phyloP scores from a whole-genome alignment of 2,329 filamentous ascomycete species.

The Nemania abortiva region DNA sequence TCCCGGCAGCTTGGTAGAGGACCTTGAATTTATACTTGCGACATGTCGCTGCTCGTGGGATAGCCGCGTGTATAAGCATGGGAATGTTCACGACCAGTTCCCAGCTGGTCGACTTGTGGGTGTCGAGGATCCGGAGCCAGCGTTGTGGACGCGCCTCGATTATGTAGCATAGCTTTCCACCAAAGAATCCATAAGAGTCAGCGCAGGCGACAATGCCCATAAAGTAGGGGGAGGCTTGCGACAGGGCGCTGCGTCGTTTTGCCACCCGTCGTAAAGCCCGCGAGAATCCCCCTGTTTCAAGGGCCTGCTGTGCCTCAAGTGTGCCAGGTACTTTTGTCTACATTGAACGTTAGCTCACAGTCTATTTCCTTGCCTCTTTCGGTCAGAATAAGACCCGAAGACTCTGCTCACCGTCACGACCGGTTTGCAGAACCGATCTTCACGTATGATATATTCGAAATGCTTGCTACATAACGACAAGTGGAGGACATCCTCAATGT shows the following conservation, averaged over 20 bases:
- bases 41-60: constrained; percentile 53
- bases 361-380: constrained; percentile 32
- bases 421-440: constrained; percentile 68
- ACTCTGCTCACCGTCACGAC: constrained; percentile 65
- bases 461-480: constrained; percentile 65
- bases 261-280: constrained; percentile 69
- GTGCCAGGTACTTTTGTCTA: constrained; percentile 52
- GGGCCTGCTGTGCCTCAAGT: constrained; percentile 52
- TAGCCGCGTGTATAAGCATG: constrained; percentile 53
- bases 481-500: constrained; percentile 69
- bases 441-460: constrained; percentile 63
- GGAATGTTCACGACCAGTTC: constrained; percentile 70
- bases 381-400: neutral
- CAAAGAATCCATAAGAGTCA: constrained; percentile 71
- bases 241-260: constrained; percentile 71
- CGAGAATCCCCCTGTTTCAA: constrained; percentile 56
- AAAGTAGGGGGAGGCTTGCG: constrained; percentile 71
- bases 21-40: constrained; percentile 63
- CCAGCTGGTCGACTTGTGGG: constrained; percentile 60
- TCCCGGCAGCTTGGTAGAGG: constrained; percentile 67
- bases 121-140: constrained; percentile 68
- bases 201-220: constrained; percentile 70
- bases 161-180: constrained; percentile 75
- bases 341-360: constrained; percentile 42
- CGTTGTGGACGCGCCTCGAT: constrained; percentile 54